Evolutionary conservation across 2,329 filamentous ascomycete genomes (phyloP).

Genomic region (Colletotrichum tanaceti): DNA sequence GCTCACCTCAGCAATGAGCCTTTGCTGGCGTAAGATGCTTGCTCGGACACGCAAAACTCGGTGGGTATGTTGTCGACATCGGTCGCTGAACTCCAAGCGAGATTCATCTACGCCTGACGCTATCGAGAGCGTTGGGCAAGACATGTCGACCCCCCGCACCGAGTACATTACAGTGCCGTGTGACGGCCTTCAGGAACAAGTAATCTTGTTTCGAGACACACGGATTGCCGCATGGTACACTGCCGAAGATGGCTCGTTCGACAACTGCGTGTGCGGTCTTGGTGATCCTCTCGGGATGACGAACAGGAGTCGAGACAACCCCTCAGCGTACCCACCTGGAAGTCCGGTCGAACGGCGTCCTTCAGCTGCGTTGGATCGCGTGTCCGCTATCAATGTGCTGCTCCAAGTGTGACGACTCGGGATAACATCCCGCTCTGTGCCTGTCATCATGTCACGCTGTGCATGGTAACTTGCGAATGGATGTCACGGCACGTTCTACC

Average conservation of each 20-base stretch:
- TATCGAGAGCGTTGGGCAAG: conserved; percentile 1
- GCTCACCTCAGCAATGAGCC: not conserved
- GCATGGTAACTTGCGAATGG: conserved; percentile 10
- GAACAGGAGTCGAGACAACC: conserved; percentile 1
- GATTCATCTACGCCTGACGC: not conserved
- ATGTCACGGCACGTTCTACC: conserved; percentile 16
- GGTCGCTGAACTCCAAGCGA: not conserved
- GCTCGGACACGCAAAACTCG: not conserved
- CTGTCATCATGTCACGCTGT: conserved; percentile 23
- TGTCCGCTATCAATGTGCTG: not conserved
- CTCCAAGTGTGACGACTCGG: conserved; percentile 21
- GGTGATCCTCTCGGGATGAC: not conserved
- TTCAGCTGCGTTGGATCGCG: not conserved
- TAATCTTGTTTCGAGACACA: conserved; percentile 34
- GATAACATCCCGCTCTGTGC: conserved; percentile 16
- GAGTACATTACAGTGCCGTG: conserved; percentile 8
- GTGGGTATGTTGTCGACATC: not conserved
- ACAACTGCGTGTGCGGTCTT: not conserved
- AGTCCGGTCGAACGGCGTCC: not conserved
- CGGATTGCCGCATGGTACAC: conserved; percentile 22
- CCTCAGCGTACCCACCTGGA: not conserved
- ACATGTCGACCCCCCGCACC: conserved; percentile 12
- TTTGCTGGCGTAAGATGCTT: not conserved
- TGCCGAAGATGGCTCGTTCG: not conserved
- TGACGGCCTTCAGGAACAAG: conserved; percentile 30